These are phyloP conservation scores for Fusarium citri DNA, from an alignment of 2,329 filamentous ascomycete species.

Conservation along the genomic window DNA sequence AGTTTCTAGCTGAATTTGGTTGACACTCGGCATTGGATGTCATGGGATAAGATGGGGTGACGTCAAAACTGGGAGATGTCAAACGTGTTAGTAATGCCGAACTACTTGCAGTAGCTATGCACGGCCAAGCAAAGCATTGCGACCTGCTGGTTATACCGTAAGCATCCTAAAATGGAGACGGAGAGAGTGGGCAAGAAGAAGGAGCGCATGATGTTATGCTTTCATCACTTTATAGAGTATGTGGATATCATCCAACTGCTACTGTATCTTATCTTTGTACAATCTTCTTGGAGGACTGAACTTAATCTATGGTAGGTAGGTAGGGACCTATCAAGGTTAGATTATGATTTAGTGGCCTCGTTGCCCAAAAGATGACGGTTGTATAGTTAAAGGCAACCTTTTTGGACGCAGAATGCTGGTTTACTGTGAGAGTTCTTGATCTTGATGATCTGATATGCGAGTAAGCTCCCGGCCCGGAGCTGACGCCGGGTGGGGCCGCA, in stretches of 20 bases:
- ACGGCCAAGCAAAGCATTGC: slow-evolving; percentile 4
- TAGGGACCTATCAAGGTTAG: too few species aligned
- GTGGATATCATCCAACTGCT: not conserved
- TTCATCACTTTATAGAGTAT: not conserved
- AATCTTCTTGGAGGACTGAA: not conserved
- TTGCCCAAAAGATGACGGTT: not conserved
- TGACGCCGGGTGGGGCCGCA: not conserved
- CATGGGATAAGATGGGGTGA: slow-evolving; percentile 43
- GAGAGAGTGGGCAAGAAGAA: not conserved
- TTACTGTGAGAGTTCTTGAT: not conserved
- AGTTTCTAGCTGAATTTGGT: not conserved
- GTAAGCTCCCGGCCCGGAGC: not conserved
- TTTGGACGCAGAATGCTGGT: too few species aligned
- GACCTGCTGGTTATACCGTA: not conserved
- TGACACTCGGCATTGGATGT: slow-evolving; percentile 31
- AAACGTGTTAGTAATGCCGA: slow-evolving; percentile 38
- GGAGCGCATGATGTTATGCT: slow-evolving; percentile 7
- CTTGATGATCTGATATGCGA: not conserved
- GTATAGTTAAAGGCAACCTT: not conserved
- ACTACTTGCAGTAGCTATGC: slow-evolving; percentile 2
- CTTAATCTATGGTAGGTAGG: not conserved
- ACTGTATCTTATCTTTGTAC: not conserved
- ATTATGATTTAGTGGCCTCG: not conserved
- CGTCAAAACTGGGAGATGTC: slow-evolving; percentile 39
- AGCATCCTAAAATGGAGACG: not conserved